Evolutionary conservation across 192 early-diverging fungal genomes (phyloP).

Genomic region (Umbelopsis sp.): DNA sequence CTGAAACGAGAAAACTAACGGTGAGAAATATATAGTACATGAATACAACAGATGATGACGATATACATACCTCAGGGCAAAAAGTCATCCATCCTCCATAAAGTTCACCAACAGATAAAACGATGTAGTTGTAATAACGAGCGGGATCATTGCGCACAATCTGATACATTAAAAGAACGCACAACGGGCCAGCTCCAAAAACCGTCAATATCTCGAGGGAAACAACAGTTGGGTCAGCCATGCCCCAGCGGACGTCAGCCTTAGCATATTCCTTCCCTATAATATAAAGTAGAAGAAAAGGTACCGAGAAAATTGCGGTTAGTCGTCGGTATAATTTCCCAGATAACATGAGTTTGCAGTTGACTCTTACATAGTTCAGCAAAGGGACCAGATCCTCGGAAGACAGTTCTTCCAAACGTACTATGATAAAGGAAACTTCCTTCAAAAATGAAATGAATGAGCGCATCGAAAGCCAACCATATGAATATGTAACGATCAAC

Average conservation of each 20-base stretch:
- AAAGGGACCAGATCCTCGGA: constrained; percentile 19
- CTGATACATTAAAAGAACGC: constrained; percentile 19
- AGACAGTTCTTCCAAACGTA: constrained; percentile 29
- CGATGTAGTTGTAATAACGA: constrained; percentile 28
- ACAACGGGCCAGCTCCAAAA: constrained; percentile 21
- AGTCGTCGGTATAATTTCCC: no score
- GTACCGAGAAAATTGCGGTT: neutral
- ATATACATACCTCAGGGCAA: constrained; percentile 29
- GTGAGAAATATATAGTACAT: neutral
- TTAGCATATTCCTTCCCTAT: constrained; percentile 43
- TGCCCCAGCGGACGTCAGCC: constrained; percentile 35
- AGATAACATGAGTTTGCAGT: neutral
- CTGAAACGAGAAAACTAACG: neutral
- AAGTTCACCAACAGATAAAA: constrained; percentile 29
- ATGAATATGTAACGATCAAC: constrained; percentile 26
- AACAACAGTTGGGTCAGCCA: constrained; percentile 30
- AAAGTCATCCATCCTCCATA: constrained; percentile 42
- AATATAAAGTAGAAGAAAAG: neutral
- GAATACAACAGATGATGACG: neutral
- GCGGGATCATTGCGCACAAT: constrained; percentile 24
- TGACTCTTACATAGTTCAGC: constrained; percentile 34
- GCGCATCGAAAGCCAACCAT: constrained; percentile 34
- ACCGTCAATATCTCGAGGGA: constrained; percentile 36
- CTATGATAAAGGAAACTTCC: constrained; percentile 33
- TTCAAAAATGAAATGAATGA: constrained; percentile 39